These are phyloP conservation scores for Parietaria judaica DNA, from an alignment of 306 rosid species.

Conservation along the genomic window DNA sequence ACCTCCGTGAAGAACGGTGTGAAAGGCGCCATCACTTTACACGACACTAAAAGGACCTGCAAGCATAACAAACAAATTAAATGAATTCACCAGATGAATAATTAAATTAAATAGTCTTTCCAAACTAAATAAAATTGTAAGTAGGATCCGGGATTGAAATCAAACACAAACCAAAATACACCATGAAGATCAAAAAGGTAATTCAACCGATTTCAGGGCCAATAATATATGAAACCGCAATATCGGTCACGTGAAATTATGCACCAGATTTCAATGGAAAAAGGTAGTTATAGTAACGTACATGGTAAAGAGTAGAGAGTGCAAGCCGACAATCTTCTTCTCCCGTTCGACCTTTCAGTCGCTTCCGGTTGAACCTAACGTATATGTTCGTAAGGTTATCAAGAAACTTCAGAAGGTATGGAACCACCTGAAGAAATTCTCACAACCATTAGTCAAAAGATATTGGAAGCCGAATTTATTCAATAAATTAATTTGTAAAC, in stretches of 20 bases:
- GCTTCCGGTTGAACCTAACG: slow-evolving; percentile 94
- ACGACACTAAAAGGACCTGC: slow-evolving; percentile 82
- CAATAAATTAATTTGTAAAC: too few relatives aligned
- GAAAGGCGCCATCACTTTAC: slow-evolving; percentile 98
- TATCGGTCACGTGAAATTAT: background rate
- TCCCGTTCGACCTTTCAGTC: slow-evolving; percentile 96
- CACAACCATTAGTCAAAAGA: slow-evolving; percentile 10
- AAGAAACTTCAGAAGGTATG: slow-evolving; percentile 86
- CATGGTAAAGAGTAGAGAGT: slow-evolving; percentile 83
- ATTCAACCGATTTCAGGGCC: background rate
- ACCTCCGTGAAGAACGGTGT: slow-evolving; percentile 96
- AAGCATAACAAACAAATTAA: slow-evolving; percentile 13
- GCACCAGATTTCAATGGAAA: background rate
- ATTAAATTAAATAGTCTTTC: background rate
- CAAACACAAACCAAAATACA: background rate
- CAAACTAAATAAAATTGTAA: too few relatives aligned
- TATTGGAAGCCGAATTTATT: slow-evolving; percentile 3
- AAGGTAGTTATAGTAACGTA: slow-evolving; percentile 25
- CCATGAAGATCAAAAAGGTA: background rate
- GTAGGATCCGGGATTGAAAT: background rate
- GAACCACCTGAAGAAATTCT: slow-evolving; percentile 65
- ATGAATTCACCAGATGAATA: background rate
- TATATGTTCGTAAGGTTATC: slow-evolving; percentile 92
- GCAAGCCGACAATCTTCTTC: slow-evolving; percentile 91
- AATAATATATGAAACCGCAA: background rate